Percentiles rank a stretch among this genome's conserved stretches.
These are phyloP conservation scores for Cinnamomum micranthum DNA, from an alignment of 164 flowering plant species.

Conservation along the genomic window DNA sequence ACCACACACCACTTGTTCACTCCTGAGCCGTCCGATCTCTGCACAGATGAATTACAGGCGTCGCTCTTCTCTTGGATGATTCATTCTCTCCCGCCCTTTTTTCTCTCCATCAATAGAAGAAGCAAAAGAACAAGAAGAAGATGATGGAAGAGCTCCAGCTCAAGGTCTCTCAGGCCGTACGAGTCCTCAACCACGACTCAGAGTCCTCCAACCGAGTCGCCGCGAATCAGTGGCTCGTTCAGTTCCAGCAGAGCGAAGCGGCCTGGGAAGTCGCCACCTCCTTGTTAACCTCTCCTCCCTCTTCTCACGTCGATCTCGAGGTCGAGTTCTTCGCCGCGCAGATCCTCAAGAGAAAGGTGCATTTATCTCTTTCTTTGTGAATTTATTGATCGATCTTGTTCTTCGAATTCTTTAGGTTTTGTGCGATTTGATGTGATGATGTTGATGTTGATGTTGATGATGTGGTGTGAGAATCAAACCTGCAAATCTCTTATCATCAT, in stretches of 20 bases:
- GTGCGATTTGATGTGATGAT: no score
- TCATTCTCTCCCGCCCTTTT: background rate
- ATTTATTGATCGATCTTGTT: no score
- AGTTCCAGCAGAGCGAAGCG: conserved; percentile 79
- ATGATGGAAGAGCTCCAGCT: conserved; percentile 49
- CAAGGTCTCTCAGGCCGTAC: conserved; percentile 84
- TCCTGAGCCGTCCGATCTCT: conserved; percentile 14
- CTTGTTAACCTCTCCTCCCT: conserved; percentile 59
- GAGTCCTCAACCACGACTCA: conserved; percentile 77
- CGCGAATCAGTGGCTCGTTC: conserved; percentile 98
- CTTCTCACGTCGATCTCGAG: conserved; percentile 44
- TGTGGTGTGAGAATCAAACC: no score
- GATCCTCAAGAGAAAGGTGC: conserved; percentile 88
- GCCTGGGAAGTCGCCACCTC: conserved; percentile 92
- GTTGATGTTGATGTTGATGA: no score
- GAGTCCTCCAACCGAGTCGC: conserved; percentile 88
- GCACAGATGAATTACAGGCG: conserved; percentile 10
- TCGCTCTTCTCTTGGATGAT: conserved; percentile 6
- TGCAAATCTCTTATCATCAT: no score
- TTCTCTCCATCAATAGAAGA: background rate
- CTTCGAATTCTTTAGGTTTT: no score
- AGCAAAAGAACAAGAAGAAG: background rate
- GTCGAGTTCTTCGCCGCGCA: conserved; percentile 94
- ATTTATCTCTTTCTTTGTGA: background rate
- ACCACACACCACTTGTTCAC: conserved; percentile 1